Percentiles rank a stretch among this genome's conserved stretches.
Conservation (phyloP, 495 filamentous ascomycete species). For the Podospora didyma region DNA sequence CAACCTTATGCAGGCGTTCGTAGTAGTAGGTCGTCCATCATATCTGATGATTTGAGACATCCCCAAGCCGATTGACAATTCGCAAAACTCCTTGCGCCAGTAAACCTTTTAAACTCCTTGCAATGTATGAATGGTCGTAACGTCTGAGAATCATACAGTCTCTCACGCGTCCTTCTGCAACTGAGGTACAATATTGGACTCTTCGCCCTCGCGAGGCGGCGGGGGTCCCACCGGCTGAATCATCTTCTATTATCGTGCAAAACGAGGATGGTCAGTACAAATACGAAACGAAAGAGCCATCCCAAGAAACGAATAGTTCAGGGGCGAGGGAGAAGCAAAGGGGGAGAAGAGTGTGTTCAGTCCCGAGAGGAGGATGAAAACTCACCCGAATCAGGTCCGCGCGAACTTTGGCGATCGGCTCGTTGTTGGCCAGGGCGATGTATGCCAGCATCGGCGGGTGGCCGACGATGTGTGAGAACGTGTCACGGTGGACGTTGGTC, state of each 20-base stretch:
- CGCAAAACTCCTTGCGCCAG: no score
- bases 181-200: slow-evolving; percentile 12
- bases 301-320: no score
- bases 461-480: slow-evolving; percentile 77
- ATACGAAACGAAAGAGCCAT: no score
- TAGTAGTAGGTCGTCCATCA: no score
- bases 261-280: no score
- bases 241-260: slow-evolving; percentile 60
- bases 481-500: slow-evolving; percentile 85
- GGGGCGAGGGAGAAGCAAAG: neutral
- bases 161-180: slow-evolving; percentile 1
- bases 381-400: slow-evolving; percentile 67
- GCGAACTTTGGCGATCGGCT: slow-evolving; percentile 71
- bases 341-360: slow-evolving; percentile 6
- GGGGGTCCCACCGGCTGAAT: slow-evolving; percentile 84
- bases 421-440: slow-evolving; percentile 83
- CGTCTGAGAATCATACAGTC: neutral
- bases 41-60: no score
- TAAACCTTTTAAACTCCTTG: no score
- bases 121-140: neutral
- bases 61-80: no score
- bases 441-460: slow-evolving; percentile 88
- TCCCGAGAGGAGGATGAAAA: no score
- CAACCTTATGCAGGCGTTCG: no score
- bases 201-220: slow-evolving; percentile 58